Base-by-base conservation (phyloP, 495 filamentous ascomycete species). In the Trypethelium eluteriae region DNA sequence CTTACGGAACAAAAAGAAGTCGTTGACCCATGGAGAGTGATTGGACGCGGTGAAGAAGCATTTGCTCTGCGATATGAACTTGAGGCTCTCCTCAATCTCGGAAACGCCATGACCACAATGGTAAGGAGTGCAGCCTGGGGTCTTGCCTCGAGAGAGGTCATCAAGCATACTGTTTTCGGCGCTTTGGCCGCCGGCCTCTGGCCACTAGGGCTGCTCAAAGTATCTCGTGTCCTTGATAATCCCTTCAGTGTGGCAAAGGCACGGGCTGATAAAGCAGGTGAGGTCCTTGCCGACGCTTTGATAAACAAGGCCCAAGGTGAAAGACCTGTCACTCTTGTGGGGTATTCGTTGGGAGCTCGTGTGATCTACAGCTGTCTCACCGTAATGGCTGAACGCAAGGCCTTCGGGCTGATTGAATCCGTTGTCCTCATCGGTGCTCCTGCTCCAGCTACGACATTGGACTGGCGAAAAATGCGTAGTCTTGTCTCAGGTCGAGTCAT, bases 301-400 rank as follows among this genome's bases (percentile, higher is more conserved):
- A 89, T 94, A 69, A 93, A 89, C 76, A 91, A 88, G 70, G 87
- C 87, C 1, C 93, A 95, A 71, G 94, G 94, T 14, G 91, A 96
- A 75, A 83, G 94, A 32, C 87, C 93, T 0, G 89, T 97, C 2
- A 94, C 88, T 25, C 78, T 98, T 6, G 81, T 97, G 62, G 94
- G 94, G 0, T 98, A 93, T 76, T 91, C 90, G 25, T 78, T 98
- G n/a, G 94, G 93, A 1, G 93, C 93, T 10, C 86, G 93, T 25
- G 84, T 93, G 38, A 92, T 97, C 53, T 97, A 89, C 70, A 83
- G 85, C 25, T 97, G 92, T 71, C 80, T 98, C 2, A 85, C 86
- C 76, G 81, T 71, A 16, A 81, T 98, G 38, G 88, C 90, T 0
- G 86, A 90, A 73, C 81, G 90, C 64, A 81, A 84, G 67, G 91